Evolutionary conservation across 805 yeast genomes (phyloP), one percentile per base, ranked within the genome.

Genomic region (Candida pseudofarinosa): DNA sequence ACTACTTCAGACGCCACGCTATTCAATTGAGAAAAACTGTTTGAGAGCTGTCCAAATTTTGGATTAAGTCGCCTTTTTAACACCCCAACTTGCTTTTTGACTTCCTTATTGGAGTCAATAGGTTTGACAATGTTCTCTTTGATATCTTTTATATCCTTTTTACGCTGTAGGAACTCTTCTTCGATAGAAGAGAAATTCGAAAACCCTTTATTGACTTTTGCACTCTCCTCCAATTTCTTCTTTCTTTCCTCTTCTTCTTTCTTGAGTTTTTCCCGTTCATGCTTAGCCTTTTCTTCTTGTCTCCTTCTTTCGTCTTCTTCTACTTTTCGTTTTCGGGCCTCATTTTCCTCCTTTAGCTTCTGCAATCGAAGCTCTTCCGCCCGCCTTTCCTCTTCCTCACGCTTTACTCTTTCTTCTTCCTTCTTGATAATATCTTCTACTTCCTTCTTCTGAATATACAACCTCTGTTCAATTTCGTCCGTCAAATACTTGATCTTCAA

Each of bases 1-100:
- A 66, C 52, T 2, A 93, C 64, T 37, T 82, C 88, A 4, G 51
- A 46, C 1, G 74, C 67, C 35, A 86, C 71, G 14, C 63, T 60
- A 1, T 60, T 56, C 35, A 89, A 67, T 56, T 93, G 96, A 2
- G 61, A 37, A 41, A 58, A 63, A 41, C 89, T 81, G 55, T 81
- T 83, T 1, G 97, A 88, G 46, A 93, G 69, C 65, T 93, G 98
- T 10, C 99, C 98, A 51, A 93, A 81, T 57, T 84, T 85, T 4
- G 97, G 93, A 56, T 88, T 88, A 51, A 93, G 79, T 53, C 82
- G 80, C 39, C 97, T 71, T 56, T 83, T 84, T 42, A 80, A 74
- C n/a, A 74, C 73, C 15, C 76, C 72, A 30, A 81, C 73, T n/a
- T 61, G 57, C 38, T 75, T 77, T 52, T 82, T 83, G 31, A 77